Evolutionary conservation across 2,329 filamentous ascomycete genomes (phyloP).

Genomic region (Fusarium dimerum): DNA sequence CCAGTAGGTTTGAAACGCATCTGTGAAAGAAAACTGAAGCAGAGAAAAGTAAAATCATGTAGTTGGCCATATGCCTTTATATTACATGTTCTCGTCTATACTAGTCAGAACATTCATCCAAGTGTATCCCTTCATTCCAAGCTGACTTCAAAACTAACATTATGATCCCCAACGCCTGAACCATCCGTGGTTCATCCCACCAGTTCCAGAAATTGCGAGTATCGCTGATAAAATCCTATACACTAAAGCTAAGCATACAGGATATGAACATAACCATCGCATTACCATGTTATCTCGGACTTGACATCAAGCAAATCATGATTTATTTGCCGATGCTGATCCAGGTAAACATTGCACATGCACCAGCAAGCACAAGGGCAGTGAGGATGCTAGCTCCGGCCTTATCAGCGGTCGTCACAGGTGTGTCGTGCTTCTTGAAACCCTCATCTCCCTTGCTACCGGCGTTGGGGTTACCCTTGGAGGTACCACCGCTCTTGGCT

Average conservation of each 20-base stretch:
- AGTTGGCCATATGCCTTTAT: not conserved
- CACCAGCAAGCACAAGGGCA: constrained; percentile 42
- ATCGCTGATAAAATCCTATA: not conserved
- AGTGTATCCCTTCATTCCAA: not conserved
- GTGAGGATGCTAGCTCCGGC: constrained; percentile 52
- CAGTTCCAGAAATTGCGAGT: not conserved
- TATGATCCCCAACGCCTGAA: not conserved
- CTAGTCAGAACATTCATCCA: not conserved
- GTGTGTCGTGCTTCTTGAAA: constrained; percentile 33
- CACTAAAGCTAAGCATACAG: not conserved
- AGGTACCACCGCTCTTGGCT: constrained; percentile 52
- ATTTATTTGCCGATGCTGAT: constrained; percentile 44
- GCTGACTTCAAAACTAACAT: too few relatives aligned
- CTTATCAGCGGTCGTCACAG: constrained; percentile 45
- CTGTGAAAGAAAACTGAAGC: too few relatives aligned
- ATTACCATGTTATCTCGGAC: not conserved
- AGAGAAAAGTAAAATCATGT: not conserved
- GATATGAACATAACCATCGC: not conserved
- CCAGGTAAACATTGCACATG: constrained; percentile 47
- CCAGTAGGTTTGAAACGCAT: too few relatives aligned
- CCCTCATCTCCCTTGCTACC: constrained; percentile 39
- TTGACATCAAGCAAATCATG: not conserved
- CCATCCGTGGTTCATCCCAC: not conserved
- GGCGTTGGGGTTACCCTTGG: constrained; percentile 45
- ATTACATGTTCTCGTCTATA: not conserved